Evolutionary conservation across 805 yeast species (phyloP), one percentile per base, ranked within the genome.

Genomic region (Clavispora vitiphila): DNA sequence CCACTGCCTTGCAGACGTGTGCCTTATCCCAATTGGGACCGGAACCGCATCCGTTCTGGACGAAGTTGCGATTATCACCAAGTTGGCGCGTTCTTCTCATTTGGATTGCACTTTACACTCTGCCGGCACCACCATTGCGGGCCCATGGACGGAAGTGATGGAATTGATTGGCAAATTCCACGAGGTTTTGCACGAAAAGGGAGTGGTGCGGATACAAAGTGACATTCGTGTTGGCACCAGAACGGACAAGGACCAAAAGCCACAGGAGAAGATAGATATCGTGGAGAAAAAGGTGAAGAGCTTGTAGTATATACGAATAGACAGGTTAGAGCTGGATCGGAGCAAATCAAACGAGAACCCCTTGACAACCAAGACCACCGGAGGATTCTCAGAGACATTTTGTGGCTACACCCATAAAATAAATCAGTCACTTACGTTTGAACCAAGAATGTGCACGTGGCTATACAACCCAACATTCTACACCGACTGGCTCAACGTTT

Each of bases 111-210:
- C 86, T 1, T 67, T 88, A 45, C 96, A 88, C 62, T 83, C 95
- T 51, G 96, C 96, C 2, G 96, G 96, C 3, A 88, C 96, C 6
- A 87, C 96, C 2, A 80, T 84, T 51, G 84, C 85, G 54, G 96
- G 96, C 1, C 89, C 88, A n/a, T 89, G 96, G 96, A 79, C 80
- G 54, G 89, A 84, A 41, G 96, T 89, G 1, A 83, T 81, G 79
- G 77, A 72, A 25, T 64, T 86, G 40, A 83, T 88, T 53, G 96
- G 96, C 7, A 75, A 77, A 50, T 65, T 87, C 53, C 96, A 88
- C 56, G 81, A 82, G 55, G 68, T 69, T 35, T 74, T 86, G 40
- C 96, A 88, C 55, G 50, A 52, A 8, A 71, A 71, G 4, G 95
- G 95, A 1, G 78, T 85, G 10, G 73, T 83, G 9, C 73, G 96